Percentiles rank a stretch among this genome's conserved stretches.
phyloP scores from a whole-genome alignment of 176 grass and related monocot species.

The Carex scoparia region DNA sequence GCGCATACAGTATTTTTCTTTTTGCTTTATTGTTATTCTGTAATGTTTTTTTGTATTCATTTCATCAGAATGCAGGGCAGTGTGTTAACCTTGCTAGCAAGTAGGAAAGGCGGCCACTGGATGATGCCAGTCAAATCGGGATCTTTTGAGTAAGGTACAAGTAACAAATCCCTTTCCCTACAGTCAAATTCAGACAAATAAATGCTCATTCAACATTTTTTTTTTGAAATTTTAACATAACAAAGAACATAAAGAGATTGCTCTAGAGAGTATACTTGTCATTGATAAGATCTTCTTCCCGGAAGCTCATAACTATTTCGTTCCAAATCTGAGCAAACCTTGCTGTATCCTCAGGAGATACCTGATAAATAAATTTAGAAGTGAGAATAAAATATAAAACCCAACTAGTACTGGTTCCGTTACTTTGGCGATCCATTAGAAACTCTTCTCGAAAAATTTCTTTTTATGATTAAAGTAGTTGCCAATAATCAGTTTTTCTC shows the following conservation, averaged over 20 bases:
- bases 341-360: conserved; percentile 34
- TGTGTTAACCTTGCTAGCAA: conserved; percentile 83
- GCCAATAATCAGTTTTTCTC: too few relatives aligned
- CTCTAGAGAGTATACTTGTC: conserved; percentile 38
- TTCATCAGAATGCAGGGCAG: neutral
- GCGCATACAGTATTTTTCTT: neutral
- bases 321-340: conserved; percentile 99
- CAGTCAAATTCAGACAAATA: conserved; percentile 20
- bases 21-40: neutral
- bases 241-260: neutral
- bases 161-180: conserved; percentile 89
- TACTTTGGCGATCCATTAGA: neutral
- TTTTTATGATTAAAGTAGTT: too few relatives aligned
- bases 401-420: neutral
- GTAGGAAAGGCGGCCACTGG: conserved; percentile 97
- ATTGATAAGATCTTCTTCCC: conserved; percentile 92
- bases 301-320: conserved; percentile 79
- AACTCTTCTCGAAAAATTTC: neutral
- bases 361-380: conserved; percentile 26
- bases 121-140: conserved; percentile 59
- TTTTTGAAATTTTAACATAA: neutral
- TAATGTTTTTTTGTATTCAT: neutral
- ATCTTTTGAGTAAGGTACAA: conserved; percentile 94
- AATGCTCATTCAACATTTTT: neutral
- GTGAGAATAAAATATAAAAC: conserved; percentile 13